These are phyloP conservation scores for Dianthus caryophyllus DNA, from an alignment of 148 eudicot species.

Conservation along the genomic window DNA sequence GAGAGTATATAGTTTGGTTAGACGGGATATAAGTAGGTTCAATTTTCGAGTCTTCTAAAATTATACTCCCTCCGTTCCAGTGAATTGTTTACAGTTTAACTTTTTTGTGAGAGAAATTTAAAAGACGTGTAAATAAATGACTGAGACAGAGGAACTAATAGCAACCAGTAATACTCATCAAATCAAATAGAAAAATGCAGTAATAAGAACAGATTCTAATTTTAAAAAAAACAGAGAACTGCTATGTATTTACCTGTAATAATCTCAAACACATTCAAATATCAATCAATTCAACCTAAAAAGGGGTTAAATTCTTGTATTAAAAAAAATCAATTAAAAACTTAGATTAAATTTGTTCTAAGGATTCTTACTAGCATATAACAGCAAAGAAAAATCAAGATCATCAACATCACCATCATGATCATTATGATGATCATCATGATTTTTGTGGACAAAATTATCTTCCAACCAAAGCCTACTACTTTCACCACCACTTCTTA, in stretches of 20 bases:
- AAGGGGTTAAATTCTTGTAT: conserved; percentile 10
- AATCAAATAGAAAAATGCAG: neutral
- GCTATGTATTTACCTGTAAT: conserved; percentile 17
- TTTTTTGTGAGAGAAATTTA: too few species aligned
- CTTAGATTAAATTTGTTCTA: too few species aligned
- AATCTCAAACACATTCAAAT: neutral
- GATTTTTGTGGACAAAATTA: conserved; percentile 31
- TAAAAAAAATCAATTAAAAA: neutral
- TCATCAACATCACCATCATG: conserved; percentile 33
- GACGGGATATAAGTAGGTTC: too few species aligned
- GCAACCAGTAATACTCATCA: neutral
- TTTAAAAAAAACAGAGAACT: conserved; percentile 13
- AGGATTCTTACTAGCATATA: conserved; percentile 61
- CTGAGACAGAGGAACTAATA: too few species aligned
- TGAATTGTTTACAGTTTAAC: too few species aligned
- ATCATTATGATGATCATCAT: too few species aligned
- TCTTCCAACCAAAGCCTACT: conserved; percentile 84
- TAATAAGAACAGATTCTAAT: neutral
- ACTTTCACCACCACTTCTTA: conserved; percentile 68
- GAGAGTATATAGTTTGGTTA: too few species aligned
- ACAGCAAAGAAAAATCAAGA: conserved; percentile 56
- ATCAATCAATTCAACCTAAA: conserved; percentile 14
- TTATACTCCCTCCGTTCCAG: too few species aligned
- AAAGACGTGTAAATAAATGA: too few species aligned
- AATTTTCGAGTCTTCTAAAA: too few species aligned